Base-by-base conservation (phyloP, 2,329 filamentous ascomycete genomes). In the Hymenoscyphus scutula region DNA sequence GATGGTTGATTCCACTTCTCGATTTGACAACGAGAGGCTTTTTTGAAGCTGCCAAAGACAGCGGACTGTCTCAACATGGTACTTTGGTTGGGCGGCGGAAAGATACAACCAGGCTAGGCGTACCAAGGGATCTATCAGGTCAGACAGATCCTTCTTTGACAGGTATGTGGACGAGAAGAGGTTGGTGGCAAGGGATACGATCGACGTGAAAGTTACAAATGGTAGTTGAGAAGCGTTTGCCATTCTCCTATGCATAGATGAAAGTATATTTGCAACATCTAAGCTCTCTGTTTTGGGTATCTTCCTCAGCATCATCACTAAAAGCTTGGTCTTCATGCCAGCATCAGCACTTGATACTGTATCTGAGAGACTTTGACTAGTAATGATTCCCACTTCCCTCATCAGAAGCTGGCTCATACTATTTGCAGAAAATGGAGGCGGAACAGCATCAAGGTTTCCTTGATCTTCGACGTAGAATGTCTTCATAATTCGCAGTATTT, bases 41-140 rank as follows among this genome's bases (percentile, higher is more conserved):
- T 82, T 84, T 69, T 98, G 92, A 58, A 99, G 78, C 67, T 92
- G 87, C 91, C 95, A 96, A 45, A 99, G 79, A 68, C 87, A 89
- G 62, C 90, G 87, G 8, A 96, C 91, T 19, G 92, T 89, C 77
- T 99, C 96, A 34, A 99, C 93, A 72, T 98, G 95, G 68, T 94
- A 96, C 73, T 97, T 97, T 0, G 93, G 92, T 65, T 89, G 88
- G 13, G 87, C 82, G n/a, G 91, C 88, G 0, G 92, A 90, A 45
- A 99, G 77, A 71, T 91, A 92, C 5, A 79, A 76, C 95, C 95
- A 99, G 0, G 94, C 82, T 61, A 88, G 84, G 1, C 80, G 80
- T 17, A 95, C 87, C 25, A 98, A 78, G 30, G 84, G 81, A 23
- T 85, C 81, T 5, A 94, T 84, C 8, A 96, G 77, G 61, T 78